Evolutionary conservation across 129 eudicot genomes (phyloP), one percentile per base, ranked within the genome.

Genomic region (Pseudognaphalium luteoalbum): DNA sequence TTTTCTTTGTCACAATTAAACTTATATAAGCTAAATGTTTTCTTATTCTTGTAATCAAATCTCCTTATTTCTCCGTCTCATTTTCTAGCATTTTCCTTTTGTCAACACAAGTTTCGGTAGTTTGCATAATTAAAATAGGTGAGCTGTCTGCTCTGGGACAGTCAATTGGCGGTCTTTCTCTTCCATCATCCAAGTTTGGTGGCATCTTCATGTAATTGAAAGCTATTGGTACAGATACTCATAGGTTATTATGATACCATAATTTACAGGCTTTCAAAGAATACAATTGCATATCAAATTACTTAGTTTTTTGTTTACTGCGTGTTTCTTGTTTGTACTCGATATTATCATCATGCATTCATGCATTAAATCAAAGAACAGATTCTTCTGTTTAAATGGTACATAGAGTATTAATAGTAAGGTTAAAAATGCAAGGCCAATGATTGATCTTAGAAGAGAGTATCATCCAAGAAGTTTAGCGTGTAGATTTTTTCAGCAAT

Each of bases 21-120:
- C 20, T 57, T 33, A 44, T 41, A 71, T 50, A 7, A 28, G 35
- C 56, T 67, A 35, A 4, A 51, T 37, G 17, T 62, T 62, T 85
- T 91, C 75, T 88, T 93, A 22, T 93, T 90, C 80, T 90, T 90
- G 98, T 96, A 90, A 76, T 25, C 62, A 4, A 6, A n/a, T n/a
- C 65, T 71, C 47, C 12, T 41, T 9, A 1, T 14, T 41, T 41
- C 9, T 41, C 14, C 47, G 9, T 68, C 28, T 44, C 63, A 41
- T 41, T 2, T 41, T 41, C 47, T 9, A 41, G 47, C 47, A 10
- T 56, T 30, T 17, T 7, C 16, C 19, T 35, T 44, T 15, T 51
- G 22, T 9, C 65, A 25, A 21, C 32, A 11, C 52, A 32, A 64
- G 61, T 28, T 14, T 25, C 50, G 17, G 5, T 44, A 50, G 64